Evolutionary conservation across 257 asterid species (phyloP).

Genomic region (Vinca minor): DNA sequence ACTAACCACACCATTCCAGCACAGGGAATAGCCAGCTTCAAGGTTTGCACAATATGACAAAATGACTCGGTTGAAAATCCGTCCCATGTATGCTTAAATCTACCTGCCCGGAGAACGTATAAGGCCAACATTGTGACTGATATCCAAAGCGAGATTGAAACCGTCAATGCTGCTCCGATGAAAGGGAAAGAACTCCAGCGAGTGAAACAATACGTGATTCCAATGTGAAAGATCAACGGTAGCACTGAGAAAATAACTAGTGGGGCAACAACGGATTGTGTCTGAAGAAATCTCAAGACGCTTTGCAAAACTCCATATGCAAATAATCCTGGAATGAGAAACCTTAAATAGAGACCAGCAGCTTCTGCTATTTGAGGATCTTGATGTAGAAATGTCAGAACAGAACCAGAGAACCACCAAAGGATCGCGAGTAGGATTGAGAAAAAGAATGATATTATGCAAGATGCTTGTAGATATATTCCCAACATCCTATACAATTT

Average conservation of each 20-base stretch:
- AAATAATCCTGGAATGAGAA: conserved; percentile 57
- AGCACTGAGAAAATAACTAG: conserved; percentile 44
- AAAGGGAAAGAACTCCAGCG: conserved; percentile 37
- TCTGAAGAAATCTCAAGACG: conserved; percentile 57
- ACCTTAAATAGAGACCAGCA: conserved; percentile 53
- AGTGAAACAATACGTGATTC: conserved; percentile 43
- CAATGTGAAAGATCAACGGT: conserved; percentile 45
- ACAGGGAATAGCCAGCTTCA: conserved; percentile 60
- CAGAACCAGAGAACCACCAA: conserved; percentile 53
- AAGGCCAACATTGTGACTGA: conserved; percentile 34
- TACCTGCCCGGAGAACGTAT: conserved; percentile 32
- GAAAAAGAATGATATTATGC: conserved; percentile 41
- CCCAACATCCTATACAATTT: conserved; percentile 47
- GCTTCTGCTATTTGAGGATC: conserved; percentile 43
- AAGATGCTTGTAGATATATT: conserved; percentile 60
- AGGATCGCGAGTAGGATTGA: conserved; percentile 29
- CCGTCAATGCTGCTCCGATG: conserved; percentile 54
- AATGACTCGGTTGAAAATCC: conserved; percentile 43
- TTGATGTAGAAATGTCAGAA: conserved; percentile 45
- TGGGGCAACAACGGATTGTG: conserved; percentile 51
- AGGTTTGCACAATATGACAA: conserved; percentile 17
- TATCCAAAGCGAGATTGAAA: conserved; percentile 57
- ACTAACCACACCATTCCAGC: conserved; percentile 78
- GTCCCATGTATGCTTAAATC: conserved; percentile 39
- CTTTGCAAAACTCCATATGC: conserved; percentile 61